Base-by-base conservation (phyloP, 768 basidiomycete species). In the Lactarius psammicola region DNA sequence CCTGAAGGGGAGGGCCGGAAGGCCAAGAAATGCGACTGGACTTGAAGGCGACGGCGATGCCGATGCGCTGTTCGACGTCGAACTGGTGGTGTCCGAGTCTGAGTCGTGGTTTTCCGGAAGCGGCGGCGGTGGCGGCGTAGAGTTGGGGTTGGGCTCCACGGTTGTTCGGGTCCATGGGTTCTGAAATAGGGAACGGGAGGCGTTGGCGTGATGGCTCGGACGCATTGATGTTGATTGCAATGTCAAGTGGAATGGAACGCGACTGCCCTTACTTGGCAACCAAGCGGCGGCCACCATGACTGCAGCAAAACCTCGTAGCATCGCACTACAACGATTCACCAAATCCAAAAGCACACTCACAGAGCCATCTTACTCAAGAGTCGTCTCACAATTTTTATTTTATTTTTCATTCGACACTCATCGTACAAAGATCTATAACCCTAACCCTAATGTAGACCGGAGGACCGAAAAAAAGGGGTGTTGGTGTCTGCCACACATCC, bases 401-500 rank as follows among this genome's bases (percentile, higher is more conserved):
- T 40, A 40, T 40, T 40, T 40, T 38, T 13, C 15, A 17, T 38
- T 17, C 38, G 6, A 40, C 38, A 5, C 6, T 17, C 17, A 40
- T 40, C 38, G 38, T 1, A 26, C 28, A 34, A 0, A 59, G 51
- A 55, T 53, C 36, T 62, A 18, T 66, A 66, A 66, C 65, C 65
- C 17, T 66, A 66, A 66, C 60, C 65, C 65, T 66, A 62, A 33
- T 59, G 38, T 44, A 10, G 20, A 9, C 11, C 42, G 23, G 17
- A 62, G 10, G 28, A 6, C 1, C 36, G 18, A 17, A n/a, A 54
- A 56, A 60, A 65, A 53, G 28, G 17, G 51, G 49, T 34, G 59
- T 46, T 30, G 60, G 13, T 26, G 34, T 9, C 23, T 33, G 18
- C 11, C 28, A 15, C 28, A 60, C 44, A 15, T 15, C 36, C 64